Evolutionary conservation across 2,329 filamentous ascomycete genomes (phyloP).

Genomic region (Curvularia verruculosa): DNA sequence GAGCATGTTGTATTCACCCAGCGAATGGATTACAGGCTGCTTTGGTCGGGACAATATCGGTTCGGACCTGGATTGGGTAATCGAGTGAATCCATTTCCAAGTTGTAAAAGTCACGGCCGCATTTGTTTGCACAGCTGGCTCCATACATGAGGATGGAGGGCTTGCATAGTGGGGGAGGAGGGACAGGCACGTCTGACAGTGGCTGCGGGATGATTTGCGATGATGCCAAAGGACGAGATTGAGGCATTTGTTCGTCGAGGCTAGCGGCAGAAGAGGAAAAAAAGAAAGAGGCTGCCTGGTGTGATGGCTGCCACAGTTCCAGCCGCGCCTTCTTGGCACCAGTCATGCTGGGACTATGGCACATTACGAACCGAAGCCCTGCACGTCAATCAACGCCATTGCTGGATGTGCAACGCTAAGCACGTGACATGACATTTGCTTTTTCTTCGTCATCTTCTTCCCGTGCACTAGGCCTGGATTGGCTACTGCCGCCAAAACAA

Average conservation of each 20-base stretch:
- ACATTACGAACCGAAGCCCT: constrained; percentile 12
- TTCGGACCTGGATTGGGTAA: constrained; percentile 12
- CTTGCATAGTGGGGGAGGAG: constrained; percentile 11
- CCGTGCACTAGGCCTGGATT: constrained; percentile 30
- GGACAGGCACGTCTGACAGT: constrained; percentile 14
- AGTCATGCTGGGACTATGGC: constrained; percentile 15
- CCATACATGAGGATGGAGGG: constrained; percentile 5
- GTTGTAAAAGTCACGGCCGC: constrained; percentile 13
- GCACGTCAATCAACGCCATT: constrained; percentile 24
- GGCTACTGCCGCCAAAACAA: constrained; percentile 33
- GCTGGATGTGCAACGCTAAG: constrained; percentile 18
- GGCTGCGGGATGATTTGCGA: constrained; percentile 12
- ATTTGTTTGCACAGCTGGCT: constrained; percentile 17
- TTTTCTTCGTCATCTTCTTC: constrained; percentile 27
- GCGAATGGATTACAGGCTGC: constrained; percentile 11
- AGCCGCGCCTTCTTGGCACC: constrained; percentile 22
- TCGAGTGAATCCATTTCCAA: constrained; percentile 11
- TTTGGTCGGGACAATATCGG: constrained; percentile 13
- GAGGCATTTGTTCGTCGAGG: constrained; percentile 24
- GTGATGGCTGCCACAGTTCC: constrained; percentile 23
- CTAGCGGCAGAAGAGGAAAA: constrained; percentile 15
- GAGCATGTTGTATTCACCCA: constrained; percentile 5
- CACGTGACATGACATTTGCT: constrained; percentile 12
- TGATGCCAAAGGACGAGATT: constrained; percentile 21
- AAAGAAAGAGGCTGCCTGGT: constrained; percentile 8